These are phyloP conservation scores for Pyrenochaeta sp. DNA, from an alignment of 2,329 filamentous ascomycete genomes.

Conservation along the genomic window DNA sequence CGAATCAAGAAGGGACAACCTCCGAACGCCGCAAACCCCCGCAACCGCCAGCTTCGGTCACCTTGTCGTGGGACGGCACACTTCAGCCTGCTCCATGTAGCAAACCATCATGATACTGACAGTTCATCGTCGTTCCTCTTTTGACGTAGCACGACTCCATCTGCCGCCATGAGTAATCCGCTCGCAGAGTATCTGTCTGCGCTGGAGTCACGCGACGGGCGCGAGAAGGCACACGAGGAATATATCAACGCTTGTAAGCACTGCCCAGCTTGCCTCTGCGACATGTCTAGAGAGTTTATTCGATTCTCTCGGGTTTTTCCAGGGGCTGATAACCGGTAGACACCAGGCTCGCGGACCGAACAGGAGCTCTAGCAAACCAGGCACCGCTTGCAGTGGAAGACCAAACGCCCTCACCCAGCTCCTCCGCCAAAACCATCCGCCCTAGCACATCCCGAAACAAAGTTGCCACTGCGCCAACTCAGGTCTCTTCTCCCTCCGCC, in stretches of 20 bases:
- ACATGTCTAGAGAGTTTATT: not conserved
- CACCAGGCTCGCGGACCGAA: constrained; percentile 58
- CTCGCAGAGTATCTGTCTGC: constrained; percentile 81
- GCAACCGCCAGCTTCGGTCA: constrained; percentile 5
- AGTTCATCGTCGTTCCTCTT: constrained; percentile 3
- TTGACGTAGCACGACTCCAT: constrained; percentile 10
- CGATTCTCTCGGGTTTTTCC: not conserved
- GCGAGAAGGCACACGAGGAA: constrained; percentile 70
- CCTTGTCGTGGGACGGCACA: not conserved
- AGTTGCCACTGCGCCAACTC: constrained; percentile 19
- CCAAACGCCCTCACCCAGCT: constrained; percentile 23
- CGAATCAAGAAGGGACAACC: constrained; percentile 30
- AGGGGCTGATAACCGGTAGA: constrained; percentile 41
- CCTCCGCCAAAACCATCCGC: constrained; percentile 30
- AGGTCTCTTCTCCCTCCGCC: constrained; percentile 23
- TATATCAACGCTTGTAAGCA: constrained; percentile 81
- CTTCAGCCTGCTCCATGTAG: constrained; percentile 24
- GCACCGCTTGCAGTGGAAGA: constrained; percentile 30
- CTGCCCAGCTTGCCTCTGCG: not conserved
- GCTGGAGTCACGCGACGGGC: constrained; percentile 74
- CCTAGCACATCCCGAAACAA: constrained; percentile 34
- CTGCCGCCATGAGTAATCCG: constrained; percentile 71
- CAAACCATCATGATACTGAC: constrained; percentile 32
- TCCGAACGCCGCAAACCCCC: constrained; percentile 17
- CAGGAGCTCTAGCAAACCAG: constrained; percentile 42